Conservation (phyloP, 352 stramenopile genomes). For the Phytophthora cajani region DNA sequence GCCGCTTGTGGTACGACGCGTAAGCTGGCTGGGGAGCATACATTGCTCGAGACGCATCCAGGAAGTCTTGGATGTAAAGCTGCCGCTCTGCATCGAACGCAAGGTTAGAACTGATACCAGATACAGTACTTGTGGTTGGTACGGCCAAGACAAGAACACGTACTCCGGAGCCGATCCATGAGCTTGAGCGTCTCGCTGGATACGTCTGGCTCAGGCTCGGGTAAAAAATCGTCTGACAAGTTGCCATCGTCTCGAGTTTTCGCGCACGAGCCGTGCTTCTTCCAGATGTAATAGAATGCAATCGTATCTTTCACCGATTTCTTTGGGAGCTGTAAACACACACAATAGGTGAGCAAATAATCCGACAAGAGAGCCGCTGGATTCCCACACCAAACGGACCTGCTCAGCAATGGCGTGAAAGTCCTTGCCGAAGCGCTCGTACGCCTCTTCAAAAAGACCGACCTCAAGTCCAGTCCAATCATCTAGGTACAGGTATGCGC, state of each 20-base stretch:
- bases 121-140: not conserved
- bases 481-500: constrained; percentile 42
- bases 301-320: constrained; percentile 77
- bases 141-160: constrained; percentile 16
- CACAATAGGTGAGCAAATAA: not conserved
- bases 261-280: constrained; percentile 68
- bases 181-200: constrained; percentile 65
- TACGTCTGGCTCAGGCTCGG: constrained; percentile 60
- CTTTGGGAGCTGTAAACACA: constrained; percentile 51
- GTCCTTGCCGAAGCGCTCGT: constrained; percentile 77
- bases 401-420: constrained; percentile 80
- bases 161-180: constrained; percentile 71
- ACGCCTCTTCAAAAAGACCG: constrained; percentile 78
- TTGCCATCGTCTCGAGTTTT: constrained; percentile 46
- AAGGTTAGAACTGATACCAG: constrained; percentile 1
- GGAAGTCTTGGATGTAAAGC: constrained; percentile 69
- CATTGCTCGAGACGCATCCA: constrained; percentile 63
- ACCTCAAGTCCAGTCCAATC: constrained; percentile 80
- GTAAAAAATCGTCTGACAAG: constrained; percentile 54
- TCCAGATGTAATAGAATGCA: constrained; percentile 89
- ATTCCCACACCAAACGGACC: constrained; percentile 29
- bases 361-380: not conserved
- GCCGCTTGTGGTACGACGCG: constrained; percentile 54
- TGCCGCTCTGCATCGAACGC: constrained; percentile 57
- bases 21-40: constrained; percentile 46